These are phyloP conservation scores for Cercospora sp. DNA, from an alignment of 2,329 filamentous ascomycete species.

Conservation along the genomic window DNA sequence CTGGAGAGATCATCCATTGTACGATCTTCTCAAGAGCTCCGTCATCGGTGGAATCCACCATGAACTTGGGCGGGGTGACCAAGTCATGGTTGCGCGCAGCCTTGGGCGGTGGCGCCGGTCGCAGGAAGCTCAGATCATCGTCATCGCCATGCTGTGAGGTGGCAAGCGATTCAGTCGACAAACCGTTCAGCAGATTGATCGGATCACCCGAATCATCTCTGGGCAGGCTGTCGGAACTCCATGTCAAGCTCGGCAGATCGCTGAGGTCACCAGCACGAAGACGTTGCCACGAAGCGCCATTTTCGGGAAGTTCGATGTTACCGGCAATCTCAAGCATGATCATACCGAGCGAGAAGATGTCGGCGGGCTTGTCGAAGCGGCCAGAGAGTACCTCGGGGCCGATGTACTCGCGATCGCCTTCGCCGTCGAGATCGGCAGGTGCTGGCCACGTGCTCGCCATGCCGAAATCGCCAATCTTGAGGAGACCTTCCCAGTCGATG, in stretches of 20 bases:
- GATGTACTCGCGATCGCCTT: conserved; percentile 96
- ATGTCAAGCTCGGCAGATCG: conserved; percentile 84
- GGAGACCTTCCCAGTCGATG: conserved; percentile 74
- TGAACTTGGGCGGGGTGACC: conserved; percentile 76
- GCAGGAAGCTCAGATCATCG: conserved; percentile 42
- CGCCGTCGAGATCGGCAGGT: conserved; percentile 74
- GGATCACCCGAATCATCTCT: conserved; percentile 74
- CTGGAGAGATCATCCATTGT: conserved; percentile 79
- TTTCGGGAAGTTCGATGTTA: conserved; percentile 91
- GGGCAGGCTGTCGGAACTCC: conserved; percentile 68
- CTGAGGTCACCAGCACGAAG: conserved; percentile 86
- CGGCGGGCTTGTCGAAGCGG: conserved; percentile 83
- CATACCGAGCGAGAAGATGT: conserved; percentile 90
- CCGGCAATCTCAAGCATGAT: conserved; percentile 93
- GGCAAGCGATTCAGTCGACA: conserved; percentile 31
- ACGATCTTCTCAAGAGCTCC: conserved; percentile 83
- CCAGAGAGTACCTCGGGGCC: conserved; percentile 88
- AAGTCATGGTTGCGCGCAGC: conserved; percentile 53
- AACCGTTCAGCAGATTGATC: conserved; percentile 38
- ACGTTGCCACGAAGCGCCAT: conserved; percentile 86
- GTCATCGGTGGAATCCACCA: conserved; percentile 71
- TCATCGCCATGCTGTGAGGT: conserved; percentile 39
- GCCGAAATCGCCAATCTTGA: conserved; percentile 86
- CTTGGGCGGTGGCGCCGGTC: conserved; percentile 32
- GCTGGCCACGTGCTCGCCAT: conserved; percentile 79